Base-by-base conservation (phyloP, 1,284 basidiomycete species). In the Tremellales sp. region DNA sequence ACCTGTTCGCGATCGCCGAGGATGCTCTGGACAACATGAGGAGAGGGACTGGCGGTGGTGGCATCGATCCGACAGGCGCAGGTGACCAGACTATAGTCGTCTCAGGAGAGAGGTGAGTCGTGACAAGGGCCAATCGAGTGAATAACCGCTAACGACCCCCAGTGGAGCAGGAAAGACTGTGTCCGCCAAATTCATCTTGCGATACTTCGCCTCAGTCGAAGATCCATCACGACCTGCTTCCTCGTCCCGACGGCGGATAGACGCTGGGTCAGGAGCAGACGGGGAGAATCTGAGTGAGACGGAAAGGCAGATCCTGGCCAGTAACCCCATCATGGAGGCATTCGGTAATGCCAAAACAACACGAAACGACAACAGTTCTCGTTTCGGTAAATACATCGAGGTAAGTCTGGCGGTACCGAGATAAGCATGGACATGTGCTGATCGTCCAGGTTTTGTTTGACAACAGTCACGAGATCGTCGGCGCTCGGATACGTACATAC, bases 291-390 rank as follows among this genome's bases (percentile, higher is more conserved):
- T 82, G 80, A 94, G 87, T 70, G 94, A 97, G 74, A 91, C 93
- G 54, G 96, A 98, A 71, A 84, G 86, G 48, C 94, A 97, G 73
- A 98, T 98, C 55, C 79, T 99, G 42, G 96, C 96, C 29, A 97
- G 94, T 27, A 99, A 98, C 70, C 96, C 96, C 17, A 97, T 97
- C 66, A 86, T 98, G 69, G 96, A 99, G 75, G 90, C 96, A 0
- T 98, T 98, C 63, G 96, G 96, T 64, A 98, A 99, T 74, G 96
- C 96, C 17, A 98, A 99, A 76, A 99, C 96, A 24, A 97, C 94
- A 3, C 82, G 96, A 50, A 98, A 99, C 68, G 96, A 98, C 76
- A 99, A 99, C 75, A 97, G 92, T 13, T 98, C 94, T 15, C 85
- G 96, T 46, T 98, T 98, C 72, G 96, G 96, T 56, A 99, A 98